Conservation (phyloP, 495 filamentous ascomycete species). For the Talaromyces proteolyticus region DNA sequence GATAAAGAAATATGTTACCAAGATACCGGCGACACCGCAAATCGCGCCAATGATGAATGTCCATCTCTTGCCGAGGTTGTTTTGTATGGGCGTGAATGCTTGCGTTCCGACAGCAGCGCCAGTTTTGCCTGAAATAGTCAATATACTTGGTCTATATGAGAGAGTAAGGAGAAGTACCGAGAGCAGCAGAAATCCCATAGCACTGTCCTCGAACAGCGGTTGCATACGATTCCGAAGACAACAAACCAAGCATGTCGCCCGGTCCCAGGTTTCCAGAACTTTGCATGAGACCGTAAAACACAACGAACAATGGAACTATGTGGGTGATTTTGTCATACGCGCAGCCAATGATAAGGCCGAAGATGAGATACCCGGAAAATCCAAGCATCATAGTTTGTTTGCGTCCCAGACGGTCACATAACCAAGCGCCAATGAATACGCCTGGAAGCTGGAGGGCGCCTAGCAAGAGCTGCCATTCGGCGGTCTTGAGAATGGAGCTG, state of each 20-base stretch:
- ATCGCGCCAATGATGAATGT: slow-evolving; percentile 50
- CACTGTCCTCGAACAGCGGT: slow-evolving; percentile 45
- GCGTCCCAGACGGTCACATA: slow-evolving; percentile 41
- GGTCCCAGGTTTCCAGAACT: slow-evolving; percentile 46
- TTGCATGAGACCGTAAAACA: slow-evolving; percentile 49
- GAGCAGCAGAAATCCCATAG: slow-evolving; percentile 46
- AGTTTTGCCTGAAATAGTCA: slow-evolving; percentile 38
- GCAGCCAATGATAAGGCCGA: slow-evolving; percentile 46
- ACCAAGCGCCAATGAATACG: slow-evolving; percentile 41
- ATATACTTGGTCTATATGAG: not conserved
- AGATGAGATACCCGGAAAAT: slow-evolving; percentile 44
- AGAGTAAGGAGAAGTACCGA: slow-evolving; percentile 14
- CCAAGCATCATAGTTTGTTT: slow-evolving; percentile 50
- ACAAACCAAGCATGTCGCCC: slow-evolving; percentile 43
- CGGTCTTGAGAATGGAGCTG: slow-evolving; percentile 29
- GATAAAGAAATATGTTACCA: slow-evolving; percentile 47
- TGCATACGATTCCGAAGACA: slow-evolving; percentile 45
- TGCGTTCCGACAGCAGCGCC: slow-evolving; percentile 49
- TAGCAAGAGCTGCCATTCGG: slow-evolving; percentile 45
- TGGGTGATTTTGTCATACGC: slow-evolving; percentile 41
- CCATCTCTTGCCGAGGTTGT: slow-evolving; percentile 38
- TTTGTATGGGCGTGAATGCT: slow-evolving; percentile 41
- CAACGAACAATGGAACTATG: slow-evolving; percentile 46
- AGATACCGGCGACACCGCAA: slow-evolving; percentile 42
- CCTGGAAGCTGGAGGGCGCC: slow-evolving; percentile 40